Conservation (phyloP, 2,329 filamentous ascomycete genomes). For the Herpotrichia juniperi region DNA sequence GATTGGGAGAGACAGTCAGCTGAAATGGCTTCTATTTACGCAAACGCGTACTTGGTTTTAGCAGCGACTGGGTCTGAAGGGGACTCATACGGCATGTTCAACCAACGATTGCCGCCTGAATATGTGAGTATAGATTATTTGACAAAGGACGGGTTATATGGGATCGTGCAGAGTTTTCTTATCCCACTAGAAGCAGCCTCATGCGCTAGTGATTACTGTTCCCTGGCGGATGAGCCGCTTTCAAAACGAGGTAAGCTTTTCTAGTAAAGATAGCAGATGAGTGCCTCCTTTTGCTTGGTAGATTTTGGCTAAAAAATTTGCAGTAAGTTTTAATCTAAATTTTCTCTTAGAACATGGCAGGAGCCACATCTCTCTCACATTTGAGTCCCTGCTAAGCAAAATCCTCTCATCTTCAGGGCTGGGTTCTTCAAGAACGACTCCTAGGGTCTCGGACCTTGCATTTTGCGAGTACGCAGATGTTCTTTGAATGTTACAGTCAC, state of each 20-base stretch:
- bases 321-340: too few species aligned
- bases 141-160: background rate
- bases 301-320: too few species aligned
- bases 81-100: constrained; percentile 4
- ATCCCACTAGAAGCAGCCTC: constrained; percentile 1
- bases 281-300: too few species aligned
- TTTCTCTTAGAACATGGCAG: too few species aligned
- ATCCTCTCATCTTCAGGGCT: too few species aligned
- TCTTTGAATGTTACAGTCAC: constrained; percentile 8
- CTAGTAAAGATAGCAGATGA: background rate
- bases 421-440: constrained; percentile 17
- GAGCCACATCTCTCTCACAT: too few species aligned
- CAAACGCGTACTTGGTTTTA: constrained; percentile 8
- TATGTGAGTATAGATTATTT: constrained; percentile 2
- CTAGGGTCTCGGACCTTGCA: constrained; percentile 9
- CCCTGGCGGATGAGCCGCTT: constrained; percentile 8
- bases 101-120: background rate
- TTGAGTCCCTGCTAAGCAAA: too few species aligned
- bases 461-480: constrained; percentile 6
- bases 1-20: constrained; percentile 17
- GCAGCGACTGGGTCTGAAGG: constrained; percentile 7
- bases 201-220: background rate
- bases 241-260: background rate
- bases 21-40: constrained; percentile 15
- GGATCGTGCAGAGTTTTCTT: constrained; percentile 1